Percentiles rank a stretch among this genome's conserved stretches.
Evolutionary conservation across 345 rosid genomes (phyloP).

Genomic region (Trapa incisa): DNA sequence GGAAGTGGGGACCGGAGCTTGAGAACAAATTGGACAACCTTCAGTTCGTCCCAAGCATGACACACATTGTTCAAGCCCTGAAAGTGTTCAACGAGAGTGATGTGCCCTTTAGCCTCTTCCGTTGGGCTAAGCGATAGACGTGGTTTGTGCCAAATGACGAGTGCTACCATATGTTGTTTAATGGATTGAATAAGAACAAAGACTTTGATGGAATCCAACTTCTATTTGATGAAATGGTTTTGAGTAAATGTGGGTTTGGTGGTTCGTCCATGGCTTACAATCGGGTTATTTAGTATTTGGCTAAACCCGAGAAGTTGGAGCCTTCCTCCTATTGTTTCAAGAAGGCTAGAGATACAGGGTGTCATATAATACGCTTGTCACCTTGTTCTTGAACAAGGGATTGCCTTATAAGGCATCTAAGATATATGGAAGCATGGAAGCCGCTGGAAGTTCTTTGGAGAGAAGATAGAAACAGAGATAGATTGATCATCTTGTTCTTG

Average conservation of each 20-base stretch:
- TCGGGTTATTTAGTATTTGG: slow-evolving; percentile 71
- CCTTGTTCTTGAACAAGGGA: slow-evolving; percentile 72
- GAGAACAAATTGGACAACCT: slow-evolving; percentile 75
- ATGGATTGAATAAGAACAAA: slow-evolving; percentile 49
- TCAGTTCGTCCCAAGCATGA: slow-evolving; percentile 78
- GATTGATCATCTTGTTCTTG: background rate
- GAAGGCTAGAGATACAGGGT: slow-evolving; percentile 66
- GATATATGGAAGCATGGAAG: slow-evolving; percentile 91
- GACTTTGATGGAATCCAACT: slow-evolving; percentile 64
- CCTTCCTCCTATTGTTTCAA: slow-evolving; percentile 77
- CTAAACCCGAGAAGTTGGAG: slow-evolving; percentile 87
- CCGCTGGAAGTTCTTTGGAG: slow-evolving; percentile 50
- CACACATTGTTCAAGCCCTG: slow-evolving; percentile 60
- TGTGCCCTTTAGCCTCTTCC: slow-evolving; percentile 60
- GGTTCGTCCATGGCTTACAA: slow-evolving; percentile 43
- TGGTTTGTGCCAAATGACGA: slow-evolving; percentile 67
- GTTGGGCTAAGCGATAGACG: slow-evolving; percentile 79
- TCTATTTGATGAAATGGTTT: slow-evolving; percentile 73
- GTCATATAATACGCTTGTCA: slow-evolving; percentile 60
- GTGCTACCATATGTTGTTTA: slow-evolving; percentile 58
- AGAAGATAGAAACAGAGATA: slow-evolving; percentile 2
- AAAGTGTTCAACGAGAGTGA: slow-evolving; percentile 53
- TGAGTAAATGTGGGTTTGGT: slow-evolving; percentile 19
- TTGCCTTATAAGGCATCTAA: slow-evolving; percentile 90
- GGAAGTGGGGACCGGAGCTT: slow-evolving; percentile 99